Percentiles rank a stretch among this genome's conserved stretches.
phyloP scores from a whole-genome alignment of 441 rosid species.

The Macaranga tanarius region DNA sequence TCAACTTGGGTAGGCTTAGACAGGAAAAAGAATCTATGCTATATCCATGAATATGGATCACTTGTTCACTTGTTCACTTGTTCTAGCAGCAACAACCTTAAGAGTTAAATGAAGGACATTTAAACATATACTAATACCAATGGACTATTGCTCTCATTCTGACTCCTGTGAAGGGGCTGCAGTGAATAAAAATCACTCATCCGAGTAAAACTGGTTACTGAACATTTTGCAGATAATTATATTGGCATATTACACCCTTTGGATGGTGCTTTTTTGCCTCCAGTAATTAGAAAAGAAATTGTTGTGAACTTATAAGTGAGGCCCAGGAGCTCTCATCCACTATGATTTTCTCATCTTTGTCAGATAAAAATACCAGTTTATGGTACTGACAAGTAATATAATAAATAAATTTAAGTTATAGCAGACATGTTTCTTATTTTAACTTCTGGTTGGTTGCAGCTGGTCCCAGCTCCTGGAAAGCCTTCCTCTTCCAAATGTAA shows the following conservation, averaged over 20 bases:
- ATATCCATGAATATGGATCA: constrained; percentile 18
- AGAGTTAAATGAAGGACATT: constrained; percentile 17
- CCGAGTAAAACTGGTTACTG: too few relatives aligned
- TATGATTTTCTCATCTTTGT: not conserved
- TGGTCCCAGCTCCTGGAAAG: constrained; percentile 87
- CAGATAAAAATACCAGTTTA: not conserved
- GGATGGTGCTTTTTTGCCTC: constrained; percentile 8
- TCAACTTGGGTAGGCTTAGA: constrained; percentile 23
- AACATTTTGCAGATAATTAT: constrained; percentile 3
- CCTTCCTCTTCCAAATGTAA: constrained; percentile 93
- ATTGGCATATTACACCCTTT: constrained; percentile 11
- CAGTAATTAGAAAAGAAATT: not conserved
- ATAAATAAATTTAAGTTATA: not conserved
- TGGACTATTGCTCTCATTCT: too few relatives aligned
- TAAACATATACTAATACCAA: too few relatives aligned
- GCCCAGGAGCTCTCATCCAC: not conserved
- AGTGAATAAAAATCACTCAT: too few relatives aligned
- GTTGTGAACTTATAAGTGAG: not conserved
- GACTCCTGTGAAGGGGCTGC: too few relatives aligned
- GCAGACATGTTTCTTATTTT: constrained; percentile 30
- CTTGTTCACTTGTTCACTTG: too few relatives aligned
- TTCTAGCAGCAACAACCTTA: too few relatives aligned
- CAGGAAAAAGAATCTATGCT: constrained; percentile 37
- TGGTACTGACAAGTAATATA: not conserved
- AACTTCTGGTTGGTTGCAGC: constrained; percentile 52